Evolutionary conservation across 805 yeast genomes (phyloP), one percentile per base, ranked within the genome.

Genomic region (Candida sakaeoensis): DNA sequence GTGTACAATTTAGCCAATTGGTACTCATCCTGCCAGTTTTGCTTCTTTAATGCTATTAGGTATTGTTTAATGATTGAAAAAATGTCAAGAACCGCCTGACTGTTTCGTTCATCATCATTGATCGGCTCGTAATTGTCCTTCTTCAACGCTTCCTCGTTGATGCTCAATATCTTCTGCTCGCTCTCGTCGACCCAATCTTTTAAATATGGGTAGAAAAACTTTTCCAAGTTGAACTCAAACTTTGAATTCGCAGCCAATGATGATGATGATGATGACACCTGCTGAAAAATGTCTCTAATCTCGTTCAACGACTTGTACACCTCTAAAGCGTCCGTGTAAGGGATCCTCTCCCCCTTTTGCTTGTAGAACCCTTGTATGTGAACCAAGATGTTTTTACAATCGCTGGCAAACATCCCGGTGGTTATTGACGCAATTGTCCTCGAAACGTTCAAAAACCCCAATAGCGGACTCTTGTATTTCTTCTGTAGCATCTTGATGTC

Each of bases 1-100:
- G 93, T 82, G 39, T 79, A 73, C 2, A 85, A 53, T 45, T 71
- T 68, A 0, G 95, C 83, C 14, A 74, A 57, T 49, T 88, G 90
- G 38, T 65, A 68, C 36, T 70, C 73, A 53, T 85, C 70, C 12
- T 63, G 60, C 96, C 96, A 90, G 14, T 74, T 64, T 31, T 86
- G 70, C 3, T 69, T 70, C 12, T 68, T 68, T 33, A 90, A 63
- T n/a, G 85, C 67, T 4, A 65, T 60, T 15, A 85, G 54, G 9
- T 78, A 72, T 39, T 79, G 79, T 43, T 74, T 73, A 25, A 85
- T 70, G 55, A 85, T 68, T 8, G 77, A 70, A 56, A 84, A 82
- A 10, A 84, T 71, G 54, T 85, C 93, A 16, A 74, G 54, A 1
- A 83, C 85, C 0, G 91, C 84, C 2, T 77, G 65, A 44, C 87